Evolutionary conservation across 371 early-diverging fungal species (phyloP).

Genomic region (Rhizopus arrhizus): DNA sequence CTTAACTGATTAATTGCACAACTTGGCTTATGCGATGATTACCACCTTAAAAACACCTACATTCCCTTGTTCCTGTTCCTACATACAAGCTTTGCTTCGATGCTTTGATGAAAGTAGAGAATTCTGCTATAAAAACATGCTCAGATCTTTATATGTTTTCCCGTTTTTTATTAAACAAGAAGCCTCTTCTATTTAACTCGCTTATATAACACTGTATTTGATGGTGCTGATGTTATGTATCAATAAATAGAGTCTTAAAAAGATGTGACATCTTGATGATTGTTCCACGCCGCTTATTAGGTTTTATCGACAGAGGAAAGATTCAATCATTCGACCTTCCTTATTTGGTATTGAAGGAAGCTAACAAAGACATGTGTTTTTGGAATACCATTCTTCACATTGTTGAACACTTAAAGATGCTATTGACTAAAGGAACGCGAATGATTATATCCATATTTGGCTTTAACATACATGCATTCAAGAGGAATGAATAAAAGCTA

Average conservation of each 20-base stretch:
- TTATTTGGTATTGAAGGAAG: slow-evolving; percentile 96
- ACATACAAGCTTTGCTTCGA: slow-evolving; percentile 51
- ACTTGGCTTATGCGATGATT: no score
- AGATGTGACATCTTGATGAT: slow-evolving; percentile 97
- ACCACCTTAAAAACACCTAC: slow-evolving; percentile 23
- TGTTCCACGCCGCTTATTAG: slow-evolving; percentile 97
- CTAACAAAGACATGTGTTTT: slow-evolving; percentile 23
- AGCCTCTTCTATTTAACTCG: not conserved
- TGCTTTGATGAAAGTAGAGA: slow-evolving; percentile 53
- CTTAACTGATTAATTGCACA: slow-evolving; percentile 27
- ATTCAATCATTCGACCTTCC: slow-evolving; percentile 79
- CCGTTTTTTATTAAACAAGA: no score
- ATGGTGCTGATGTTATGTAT: slow-evolving; percentile 87
- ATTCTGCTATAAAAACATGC: slow-evolving; percentile 44
- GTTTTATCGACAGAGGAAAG: slow-evolving; percentile 83
- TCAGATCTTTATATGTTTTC: slow-evolving; percentile 37
- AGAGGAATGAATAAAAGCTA: no score
- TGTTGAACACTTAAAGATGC: no score
- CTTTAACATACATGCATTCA: no score
- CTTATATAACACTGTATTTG: slow-evolving; percentile 32
- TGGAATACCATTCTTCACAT: no score
- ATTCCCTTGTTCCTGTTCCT: slow-evolving; percentile 47
- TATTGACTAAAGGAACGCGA: no score
- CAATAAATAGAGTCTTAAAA: slow-evolving; percentile 76
- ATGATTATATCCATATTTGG: no score